These are phyloP conservation scores for Nemania sp. DNA, from an alignment of 2,329 filamentous ascomycete genomes.

Conservation along the genomic window DNA sequence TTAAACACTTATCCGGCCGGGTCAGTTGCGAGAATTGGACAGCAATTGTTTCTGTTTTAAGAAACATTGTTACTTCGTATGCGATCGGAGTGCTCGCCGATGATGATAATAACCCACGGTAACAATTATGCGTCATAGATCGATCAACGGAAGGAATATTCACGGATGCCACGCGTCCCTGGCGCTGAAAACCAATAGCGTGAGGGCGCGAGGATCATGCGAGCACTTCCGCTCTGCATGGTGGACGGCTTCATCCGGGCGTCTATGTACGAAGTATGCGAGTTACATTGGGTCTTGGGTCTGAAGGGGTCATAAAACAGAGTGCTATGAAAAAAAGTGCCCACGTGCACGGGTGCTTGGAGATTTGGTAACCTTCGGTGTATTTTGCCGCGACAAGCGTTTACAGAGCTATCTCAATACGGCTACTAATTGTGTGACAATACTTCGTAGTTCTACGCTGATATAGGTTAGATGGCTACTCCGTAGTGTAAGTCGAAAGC, in stretches of 20 bases:
- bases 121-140: background rate
- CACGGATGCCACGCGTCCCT: conserved; percentile 16
- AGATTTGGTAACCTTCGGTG: background rate
- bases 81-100: background rate
- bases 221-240: conserved; percentile 22
- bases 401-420: background rate
- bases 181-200: background rate
- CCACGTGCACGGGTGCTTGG: conserved; percentile 10
- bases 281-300: conserved; percentile 19
- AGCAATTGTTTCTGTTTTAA: conserved; percentile 23
- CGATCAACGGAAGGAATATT: background rate
- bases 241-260: conserved; percentile 24
- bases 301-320: conserved; percentile 5
- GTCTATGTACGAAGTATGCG: conserved; percentile 21
- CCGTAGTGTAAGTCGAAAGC: no score
- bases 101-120: background rate
- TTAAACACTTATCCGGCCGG: no score
- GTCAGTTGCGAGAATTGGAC: conserved; percentile 15
- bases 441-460: background rate
- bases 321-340: conserved; percentile 14
- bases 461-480: background rate
- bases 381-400: conserved; percentile 12
- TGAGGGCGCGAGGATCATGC: conserved; percentile 2
- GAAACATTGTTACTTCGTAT: conserved; percentile 17
- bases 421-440: background rate